Evolutionary conservation across 2,329 filamentous ascomycete genomes (phyloP).

Genomic region (Cadophora luteo-olivacea): DNA sequence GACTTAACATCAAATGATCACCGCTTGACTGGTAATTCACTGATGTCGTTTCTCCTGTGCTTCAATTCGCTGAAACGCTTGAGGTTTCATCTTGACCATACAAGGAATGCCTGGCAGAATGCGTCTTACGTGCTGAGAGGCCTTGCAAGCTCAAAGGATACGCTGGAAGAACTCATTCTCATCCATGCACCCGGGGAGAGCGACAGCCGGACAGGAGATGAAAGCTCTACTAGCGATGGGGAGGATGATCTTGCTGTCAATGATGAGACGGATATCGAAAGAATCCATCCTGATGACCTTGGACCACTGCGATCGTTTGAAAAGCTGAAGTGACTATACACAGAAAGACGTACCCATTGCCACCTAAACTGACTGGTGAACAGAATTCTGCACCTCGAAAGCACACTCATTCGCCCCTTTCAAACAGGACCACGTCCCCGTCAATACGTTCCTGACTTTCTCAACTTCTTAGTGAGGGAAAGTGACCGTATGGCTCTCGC

Average conservation of each 20-base stretch:
- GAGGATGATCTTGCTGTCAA: background rate
- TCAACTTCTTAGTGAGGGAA: background rate
- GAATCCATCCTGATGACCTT: background rate
- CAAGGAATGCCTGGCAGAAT: too few relatives aligned
- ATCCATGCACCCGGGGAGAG: background rate
- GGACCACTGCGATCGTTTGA: background rate
- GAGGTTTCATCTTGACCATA: background rate
- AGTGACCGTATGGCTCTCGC: background rate
- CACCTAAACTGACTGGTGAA: background rate
- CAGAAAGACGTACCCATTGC: background rate
- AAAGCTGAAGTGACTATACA: background rate
- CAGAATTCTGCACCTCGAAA: background rate
- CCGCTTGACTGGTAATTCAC: background rate
- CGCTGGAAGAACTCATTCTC: background rate
- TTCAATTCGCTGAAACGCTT: conserved; percentile 6
- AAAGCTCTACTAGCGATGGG: background rate
- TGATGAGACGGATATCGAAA: background rate
- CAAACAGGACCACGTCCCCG: background rate
- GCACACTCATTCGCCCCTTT: background rate
- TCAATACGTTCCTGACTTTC: background rate
- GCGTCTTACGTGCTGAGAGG: background rate
- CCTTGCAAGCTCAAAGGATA: background rate
- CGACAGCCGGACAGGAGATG: background rate
- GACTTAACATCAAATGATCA: background rate
- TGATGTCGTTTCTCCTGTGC: background rate